These are phyloP conservation scores for Syzygium syzygioides DNA, from an alignment of 441 rosid genomes.

Conservation along the genomic window DNA sequence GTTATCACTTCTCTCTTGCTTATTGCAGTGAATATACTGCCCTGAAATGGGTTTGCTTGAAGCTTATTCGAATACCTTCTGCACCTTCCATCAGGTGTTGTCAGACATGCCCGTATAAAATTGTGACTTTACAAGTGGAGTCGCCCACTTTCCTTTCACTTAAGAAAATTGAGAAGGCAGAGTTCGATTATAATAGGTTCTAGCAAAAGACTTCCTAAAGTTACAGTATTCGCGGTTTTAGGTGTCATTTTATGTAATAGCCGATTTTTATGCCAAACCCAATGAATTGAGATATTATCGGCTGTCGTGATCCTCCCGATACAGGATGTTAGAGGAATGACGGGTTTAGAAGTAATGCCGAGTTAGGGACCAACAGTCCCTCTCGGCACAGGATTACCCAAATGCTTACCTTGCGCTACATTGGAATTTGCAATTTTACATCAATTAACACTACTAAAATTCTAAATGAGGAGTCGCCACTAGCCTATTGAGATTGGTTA, in stretches of 20 bases:
- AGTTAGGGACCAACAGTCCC: too few species aligned
- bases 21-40: neutral
- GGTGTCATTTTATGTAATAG: neutral
- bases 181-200: neutral
- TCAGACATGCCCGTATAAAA: neutral
- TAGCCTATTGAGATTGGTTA: too few species aligned
- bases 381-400: too few species aligned
- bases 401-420: too few species aligned
- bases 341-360: too few species aligned
- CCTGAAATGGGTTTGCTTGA: neutral
- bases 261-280: neutral
- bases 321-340: too few species aligned
- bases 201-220: neutral
- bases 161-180: neutral
- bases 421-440: too few species aligned
- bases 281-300: neutral
- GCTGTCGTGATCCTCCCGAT: neutral
- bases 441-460: too few species aligned
- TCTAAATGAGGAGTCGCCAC: too few species aligned
- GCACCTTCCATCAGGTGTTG: neutral
- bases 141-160: neutral
- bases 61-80: neutral
- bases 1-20: neutral
- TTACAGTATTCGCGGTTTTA: neutral
- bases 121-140: neutral